Conservation (phyloP, 805 yeast genomes). For the Dipodascus albidus region DNA sequence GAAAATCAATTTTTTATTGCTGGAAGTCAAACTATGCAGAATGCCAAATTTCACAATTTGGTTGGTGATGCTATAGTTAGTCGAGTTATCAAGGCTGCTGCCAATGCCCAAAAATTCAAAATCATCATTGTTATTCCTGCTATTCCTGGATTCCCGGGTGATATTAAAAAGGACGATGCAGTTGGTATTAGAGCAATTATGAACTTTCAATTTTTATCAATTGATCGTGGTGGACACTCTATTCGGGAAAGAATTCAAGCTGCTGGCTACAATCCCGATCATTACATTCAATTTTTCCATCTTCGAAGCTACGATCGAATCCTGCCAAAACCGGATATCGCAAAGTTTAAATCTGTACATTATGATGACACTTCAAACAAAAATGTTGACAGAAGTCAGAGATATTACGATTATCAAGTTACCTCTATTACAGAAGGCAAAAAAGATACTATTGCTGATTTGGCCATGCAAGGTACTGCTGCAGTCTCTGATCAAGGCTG, state of each 20-base stretch:
- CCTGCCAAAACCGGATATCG: slow-evolving; percentile 2
- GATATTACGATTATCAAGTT: slow-evolving; percentile 1
- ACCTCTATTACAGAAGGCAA: too few relatives aligned
- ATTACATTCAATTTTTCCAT: slow-evolving; percentile 5
- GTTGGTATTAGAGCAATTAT: slow-evolving; percentile 7
- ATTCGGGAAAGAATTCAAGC: slow-evolving; percentile 5
- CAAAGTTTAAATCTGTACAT: not conserved
- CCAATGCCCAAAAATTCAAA: slow-evolving; percentile 4
- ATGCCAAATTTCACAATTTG: slow-evolving; percentile 8
- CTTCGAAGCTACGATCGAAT: slow-evolving; percentile 7
- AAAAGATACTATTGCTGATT: slow-evolving; percentile 1
- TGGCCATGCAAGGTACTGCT: slow-evolving; percentile 5
- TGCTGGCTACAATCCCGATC: slow-evolving; percentile 7
- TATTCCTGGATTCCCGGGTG: slow-evolving; percentile 9
- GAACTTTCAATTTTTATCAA: slow-evolving; percentile 7
- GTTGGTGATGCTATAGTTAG: slow-evolving; percentile 7
- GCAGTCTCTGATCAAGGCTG: slow-evolving; percentile 3
- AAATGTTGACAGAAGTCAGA: not conserved
- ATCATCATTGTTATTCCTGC: slow-evolving; percentile 7
- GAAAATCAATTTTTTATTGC: slow-evolving; percentile 28
- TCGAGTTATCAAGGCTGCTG: slow-evolving; percentile 6
- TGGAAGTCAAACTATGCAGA: slow-evolving; percentile 7
- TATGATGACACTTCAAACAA: slow-evolving; percentile 1
- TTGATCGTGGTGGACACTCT: slow-evolving; percentile 6
- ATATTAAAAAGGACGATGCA: slow-evolving; percentile 5